Base-by-base conservation (phyloP, 441 rosid genomes). In the Manihot esculenta region DNA sequence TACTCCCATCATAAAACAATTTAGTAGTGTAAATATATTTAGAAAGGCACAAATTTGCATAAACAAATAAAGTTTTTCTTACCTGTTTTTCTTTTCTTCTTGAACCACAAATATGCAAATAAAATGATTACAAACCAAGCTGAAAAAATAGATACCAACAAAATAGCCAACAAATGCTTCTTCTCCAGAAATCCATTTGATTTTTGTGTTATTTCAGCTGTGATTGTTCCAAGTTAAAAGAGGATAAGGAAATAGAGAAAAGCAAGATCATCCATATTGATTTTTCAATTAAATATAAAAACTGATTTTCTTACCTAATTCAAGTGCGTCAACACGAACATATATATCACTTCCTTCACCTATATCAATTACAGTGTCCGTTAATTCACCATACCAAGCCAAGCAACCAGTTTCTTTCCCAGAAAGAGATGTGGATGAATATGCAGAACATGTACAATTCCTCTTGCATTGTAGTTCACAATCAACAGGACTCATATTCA, bases 371-470 rank as follows among this genome's bases (percentile, higher is more conserved):
- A 27, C 12, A 0, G 38, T 21, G 47, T 73, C 72, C 48, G 66
- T 5, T 35, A 35, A 35, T 35, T 35, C 41, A 5, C 41, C 41
- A 38, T 74, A 70, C 78, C 78, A 69, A 9, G 60, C 49, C 59
- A 69, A 7, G 41, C 78, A 75, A 17, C 65, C 71, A 0, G 3
- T 15, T 7, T 38, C 68, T 35, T 54, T 69, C n/a, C 74, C 59
- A 7, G 81, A 60, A 13, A 51, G 47, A 5, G 7, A 4, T 35
- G 0, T 2, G 41, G 7, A 2, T 0, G 7, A 2, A 35, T 35
- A 35, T 35, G 41, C 7, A 35, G 41, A 35, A 44, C 80, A 76
- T 5, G 82, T 71, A 41, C 72, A 69, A 35, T 79, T 75, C 50
- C 47, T 61, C 35, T 48, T 60, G 70, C 78, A 78, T 67, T 49